A percentile compares a stretch with the other conserved stretches of the same genome.
These are phyloP conservation scores for Tylopilus cervinicoccineus DNA, from an alignment of 768 basidiomycete genomes.

Conservation along the genomic window DNA sequence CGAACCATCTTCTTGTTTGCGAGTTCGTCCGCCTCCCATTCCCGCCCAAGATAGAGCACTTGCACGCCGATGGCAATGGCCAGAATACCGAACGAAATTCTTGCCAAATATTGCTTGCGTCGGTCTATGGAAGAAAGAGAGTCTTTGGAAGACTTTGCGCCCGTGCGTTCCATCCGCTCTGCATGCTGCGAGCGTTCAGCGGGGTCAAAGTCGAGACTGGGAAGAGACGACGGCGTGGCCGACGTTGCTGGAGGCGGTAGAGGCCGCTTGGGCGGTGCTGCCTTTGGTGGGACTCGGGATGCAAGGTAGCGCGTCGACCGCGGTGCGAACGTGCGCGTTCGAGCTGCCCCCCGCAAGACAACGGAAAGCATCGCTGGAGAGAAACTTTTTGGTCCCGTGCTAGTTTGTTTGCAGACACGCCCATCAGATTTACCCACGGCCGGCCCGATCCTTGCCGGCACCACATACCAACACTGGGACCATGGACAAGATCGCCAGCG, in stretches of 20 bases:
- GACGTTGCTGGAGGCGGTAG: constrained; percentile 4
- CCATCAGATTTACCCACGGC: background rate
- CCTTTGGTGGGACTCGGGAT: constrained; percentile 18
- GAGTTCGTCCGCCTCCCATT: constrained; percentile 75
- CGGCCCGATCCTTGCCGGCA: background rate
- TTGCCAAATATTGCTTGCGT: constrained; percentile 52
- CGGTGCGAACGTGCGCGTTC: constrained; percentile 13
- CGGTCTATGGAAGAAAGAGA: constrained; percentile 77
- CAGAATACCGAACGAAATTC: constrained; percentile 51
- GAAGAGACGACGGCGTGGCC: constrained; percentile 25
- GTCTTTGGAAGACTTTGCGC: constrained; percentile 75
- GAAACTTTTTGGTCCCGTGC: background rate
- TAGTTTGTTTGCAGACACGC: background rate
- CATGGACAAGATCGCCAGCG: no score
- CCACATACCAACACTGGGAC: no score
- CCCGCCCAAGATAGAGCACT: constrained; percentile 66
- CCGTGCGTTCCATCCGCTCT: constrained; percentile 51
- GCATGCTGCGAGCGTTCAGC: constrained; percentile 36
- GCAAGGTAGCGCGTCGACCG: constrained; percentile 22
- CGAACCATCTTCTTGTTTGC: constrained; percentile 59
- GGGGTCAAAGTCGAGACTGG: constrained; percentile 66
- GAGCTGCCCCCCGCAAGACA: constrained; percentile 21
- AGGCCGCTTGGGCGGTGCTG: constrained; percentile 2
- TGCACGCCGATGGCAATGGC: constrained; percentile 54
- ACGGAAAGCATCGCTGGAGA: constrained; percentile 20